phyloP scores from a whole-genome alignment of 139 green algal genomes.

The Monoraphidium neglectum region DNA sequence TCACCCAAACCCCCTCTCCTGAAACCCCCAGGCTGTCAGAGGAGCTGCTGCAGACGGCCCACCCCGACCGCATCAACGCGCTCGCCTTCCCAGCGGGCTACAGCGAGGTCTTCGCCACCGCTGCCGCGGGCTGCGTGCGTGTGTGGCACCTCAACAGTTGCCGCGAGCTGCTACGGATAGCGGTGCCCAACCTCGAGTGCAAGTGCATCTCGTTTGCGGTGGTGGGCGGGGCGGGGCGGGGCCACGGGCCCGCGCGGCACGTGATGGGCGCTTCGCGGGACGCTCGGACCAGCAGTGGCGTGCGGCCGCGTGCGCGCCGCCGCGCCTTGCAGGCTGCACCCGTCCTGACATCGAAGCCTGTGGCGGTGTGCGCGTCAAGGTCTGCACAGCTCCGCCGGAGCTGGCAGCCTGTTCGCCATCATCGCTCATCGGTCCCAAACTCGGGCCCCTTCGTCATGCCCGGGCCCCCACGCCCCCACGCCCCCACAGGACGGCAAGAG shows the following conservation, averaged over 20 bases:
- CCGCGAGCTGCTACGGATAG: constrained; percentile 83
- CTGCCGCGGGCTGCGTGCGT: constrained; percentile 63
- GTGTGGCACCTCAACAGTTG: constrained; percentile 78
- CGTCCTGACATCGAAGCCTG: too few species aligned
- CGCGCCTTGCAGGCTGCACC: too few species aligned
- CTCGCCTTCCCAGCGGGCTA: constrained; percentile 73
- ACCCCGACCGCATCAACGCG: constrained; percentile 68
- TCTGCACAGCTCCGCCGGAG: too few species aligned
- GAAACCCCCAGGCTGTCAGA: constrained; percentile 52
- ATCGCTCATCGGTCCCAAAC: too few species aligned
- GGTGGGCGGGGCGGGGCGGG: constrained; percentile 18
- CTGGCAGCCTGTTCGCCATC: too few species aligned
- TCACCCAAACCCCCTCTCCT: background rate
- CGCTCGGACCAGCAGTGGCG: too few species aligned
- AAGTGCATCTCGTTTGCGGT: constrained; percentile 73
- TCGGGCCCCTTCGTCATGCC: too few species aligned
- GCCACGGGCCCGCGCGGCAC: too few species aligned
- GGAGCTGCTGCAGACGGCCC: constrained; percentile 77
- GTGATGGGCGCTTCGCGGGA: too few species aligned
- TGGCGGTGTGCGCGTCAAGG: too few species aligned
- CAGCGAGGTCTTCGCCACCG: constrained; percentile 79
- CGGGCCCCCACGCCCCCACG: too few species aligned
- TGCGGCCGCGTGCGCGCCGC: too few species aligned
- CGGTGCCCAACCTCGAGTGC: constrained; percentile 79
- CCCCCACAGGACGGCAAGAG: constrained; percentile 58